These are phyloP conservation scores for Coemansia sp. DNA, from an alignment of 192 early-diverging fungal species.

Conservation along the genomic window DNA sequence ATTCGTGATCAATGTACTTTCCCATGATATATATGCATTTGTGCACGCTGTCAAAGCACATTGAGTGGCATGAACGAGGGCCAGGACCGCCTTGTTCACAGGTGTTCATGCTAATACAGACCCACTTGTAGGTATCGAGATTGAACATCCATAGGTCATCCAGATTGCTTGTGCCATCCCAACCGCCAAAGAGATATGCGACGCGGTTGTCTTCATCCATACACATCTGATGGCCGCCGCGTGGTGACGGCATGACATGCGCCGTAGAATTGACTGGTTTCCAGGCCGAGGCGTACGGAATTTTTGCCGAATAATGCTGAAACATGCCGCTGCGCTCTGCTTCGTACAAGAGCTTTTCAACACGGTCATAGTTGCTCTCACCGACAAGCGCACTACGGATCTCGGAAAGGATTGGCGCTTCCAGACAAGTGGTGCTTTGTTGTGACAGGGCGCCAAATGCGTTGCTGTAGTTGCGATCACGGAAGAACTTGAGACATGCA, in stretches of 20 bases:
- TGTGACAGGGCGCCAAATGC: slow-evolving; percentile 70
- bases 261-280: slow-evolving; percentile 17
- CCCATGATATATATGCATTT: slow-evolving; percentile 81
- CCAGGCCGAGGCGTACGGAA: slow-evolving; percentile 76
- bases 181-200: slow-evolving; percentile 92
- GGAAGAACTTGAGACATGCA: slow-evolving; percentile 86
- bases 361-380: slow-evolving; percentile 68
- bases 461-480: slow-evolving; percentile 73
- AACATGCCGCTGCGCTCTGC: slow-evolving; percentile 69
- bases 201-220: slow-evolving; percentile 71
- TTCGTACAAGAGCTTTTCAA: slow-evolving; percentile 69
- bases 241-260: slow-evolving; percentile 55
- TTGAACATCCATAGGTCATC: slow-evolving; percentile 87
- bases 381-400: slow-evolving; percentile 69
- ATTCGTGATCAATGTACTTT: slow-evolving; percentile 81
- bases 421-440: slow-evolving; percentile 64
- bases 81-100: slow-evolving; percentile 75
- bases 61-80: slow-evolving; percentile 89
- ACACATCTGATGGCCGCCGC: slow-evolving; percentile 98
- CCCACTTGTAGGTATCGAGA: slow-evolving; percentile 66
- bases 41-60: slow-evolving; percentile 79
- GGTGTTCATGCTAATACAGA: slow-evolving; percentile 75
- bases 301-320: slow-evolving; percentile 64
- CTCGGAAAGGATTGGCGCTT: slow-evolving; percentile 77
- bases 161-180: slow-evolving; percentile 86